Evolutionary conservation across 192 early-diverging fungal genomes (phyloP), one percentile per base, ranked within the genome.

Genomic region (Entomortierella beljakovae): DNA sequence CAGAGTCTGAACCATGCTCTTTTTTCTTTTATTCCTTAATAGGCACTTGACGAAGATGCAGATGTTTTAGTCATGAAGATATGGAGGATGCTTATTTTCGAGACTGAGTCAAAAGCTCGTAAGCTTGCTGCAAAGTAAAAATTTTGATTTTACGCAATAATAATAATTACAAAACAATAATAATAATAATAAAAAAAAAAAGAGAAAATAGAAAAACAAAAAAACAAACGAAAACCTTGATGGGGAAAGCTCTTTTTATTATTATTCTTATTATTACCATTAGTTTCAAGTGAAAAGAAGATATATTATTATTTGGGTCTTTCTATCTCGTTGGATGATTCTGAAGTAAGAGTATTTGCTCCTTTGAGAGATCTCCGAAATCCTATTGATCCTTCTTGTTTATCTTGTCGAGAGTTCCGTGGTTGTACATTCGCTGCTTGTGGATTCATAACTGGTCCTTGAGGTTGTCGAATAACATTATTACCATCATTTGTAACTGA

Each of bases 41-140:
- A 94, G 92, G 89, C 92, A 1, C 83, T 98, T 58, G 96, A 94
- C 61, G 95, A 96, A 20, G 96, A 96, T 54, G 92, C 96, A 4
- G 87, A 89, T 22, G 84, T 88, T 33, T 94, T 99, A 88, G 96
- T 97, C 10, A 90, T 90, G 70, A 91, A 91, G 60, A 80, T 98
- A 13, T 99, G 96, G 96, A 86, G 95, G 43, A 92, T 90, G 85
- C 69, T 96, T 13, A 94, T 96, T 42, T 94, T 87, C 76, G 95
- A 96, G 67, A 94, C 92, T 5, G 95, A 96, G 74, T 82, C 88
- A 32, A 80, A 88, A 62, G 80, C 86, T 23, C 54, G 77, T 22
- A 72, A 83, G 35, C 46, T 82, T 28, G 20, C 56, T 3, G n/a
- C 28, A 13, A 57, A 57, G 22, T 18, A 54, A 54, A 10, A 62